Percentiles rank a stretch among this genome's conserved stretches.
Conservation (phyloP, 2,329 filamentous ascomycete species). For the Aureobasidium vineae region DNA sequence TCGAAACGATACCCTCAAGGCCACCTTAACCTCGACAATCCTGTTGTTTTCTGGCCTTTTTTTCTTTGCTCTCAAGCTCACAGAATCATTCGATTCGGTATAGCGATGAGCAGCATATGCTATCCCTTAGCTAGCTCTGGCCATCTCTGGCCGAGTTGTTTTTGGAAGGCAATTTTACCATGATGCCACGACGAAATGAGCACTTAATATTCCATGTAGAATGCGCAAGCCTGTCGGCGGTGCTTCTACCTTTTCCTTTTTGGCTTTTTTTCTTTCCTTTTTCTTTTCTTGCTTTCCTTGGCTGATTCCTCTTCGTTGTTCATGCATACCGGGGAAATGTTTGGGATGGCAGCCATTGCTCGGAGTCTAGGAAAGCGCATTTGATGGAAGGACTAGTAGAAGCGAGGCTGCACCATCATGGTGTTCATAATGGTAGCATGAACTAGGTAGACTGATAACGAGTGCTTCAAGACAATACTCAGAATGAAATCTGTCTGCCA, state of each 20-base stretch:
- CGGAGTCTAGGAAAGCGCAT: slow-evolving; percentile 24
- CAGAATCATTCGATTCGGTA: neutral
- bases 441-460: neutral
- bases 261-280: neutral
- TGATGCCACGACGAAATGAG: slow-evolving; percentile 24
- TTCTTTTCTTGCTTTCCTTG: slow-evolving; percentile 4
- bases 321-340: slow-evolving; percentile 9
- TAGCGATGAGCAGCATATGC: neutral
- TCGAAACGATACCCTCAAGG: slow-evolving; percentile 27
- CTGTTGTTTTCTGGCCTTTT: slow-evolving; percentile 9
- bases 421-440: slow-evolving; percentile 22
- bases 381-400: slow-evolving; percentile 1
- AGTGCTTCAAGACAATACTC: slow-evolving; percentile 8
- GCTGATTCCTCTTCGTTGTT: slow-evolving; percentile 17
- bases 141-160: neutral
- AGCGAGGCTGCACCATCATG: slow-evolving; percentile 11
- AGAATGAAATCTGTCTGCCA: slow-evolving; percentile 18
- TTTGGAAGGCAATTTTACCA: slow-evolving; percentile 18
- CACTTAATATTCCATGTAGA: slow-evolving; percentile 25
- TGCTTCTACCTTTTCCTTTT: neutral
- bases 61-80: slow-evolving; percentile 9
- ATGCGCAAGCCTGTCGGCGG: slow-evolving; percentile 1
- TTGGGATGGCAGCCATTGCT: slow-evolving; percentile 19
- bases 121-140: neutral
- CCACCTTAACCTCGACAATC: neutral